Conservation (phyloP, 1,284 basidiomycete species). For the Trichosporon sp. region DNA sequence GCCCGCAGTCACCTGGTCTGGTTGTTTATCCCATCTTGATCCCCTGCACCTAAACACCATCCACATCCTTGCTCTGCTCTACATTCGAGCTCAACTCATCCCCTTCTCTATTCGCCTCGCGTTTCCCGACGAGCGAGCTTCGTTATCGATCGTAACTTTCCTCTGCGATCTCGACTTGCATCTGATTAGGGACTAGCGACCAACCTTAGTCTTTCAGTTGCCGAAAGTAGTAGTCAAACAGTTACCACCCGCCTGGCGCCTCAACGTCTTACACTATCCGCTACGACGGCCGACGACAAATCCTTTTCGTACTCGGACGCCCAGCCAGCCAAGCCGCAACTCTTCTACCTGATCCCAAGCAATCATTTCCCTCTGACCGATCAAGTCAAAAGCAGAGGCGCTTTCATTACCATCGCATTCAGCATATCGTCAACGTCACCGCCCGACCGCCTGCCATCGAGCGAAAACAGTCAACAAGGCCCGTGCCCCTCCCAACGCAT, state of each 20-base stretch:
- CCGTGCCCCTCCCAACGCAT: not conserved
- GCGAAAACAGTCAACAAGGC: not conserved
- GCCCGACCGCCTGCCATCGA: not conserved
- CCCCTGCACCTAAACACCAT: not conserved
- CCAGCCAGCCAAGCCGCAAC: not conserved
- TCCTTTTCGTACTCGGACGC: not conserved
- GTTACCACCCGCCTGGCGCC: not conserved
- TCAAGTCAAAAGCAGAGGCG: not conserved
- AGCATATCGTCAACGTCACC: not conserved
- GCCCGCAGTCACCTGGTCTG: not conserved
- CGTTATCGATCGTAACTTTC: not conserved
- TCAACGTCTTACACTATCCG: slow-evolving; percentile 7
- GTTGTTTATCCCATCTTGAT: not conserved
- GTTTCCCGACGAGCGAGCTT: not conserved
- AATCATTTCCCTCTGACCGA: not conserved
- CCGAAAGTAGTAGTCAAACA: slow-evolving; percentile 3
- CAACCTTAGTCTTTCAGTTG: not conserved
- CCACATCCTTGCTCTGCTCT: not conserved
- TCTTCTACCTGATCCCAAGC: not conserved
- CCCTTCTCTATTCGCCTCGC: not conserved
- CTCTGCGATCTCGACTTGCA: not conserved
- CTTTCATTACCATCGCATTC: not conserved
- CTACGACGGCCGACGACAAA: not conserved
- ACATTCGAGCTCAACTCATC: not conserved
- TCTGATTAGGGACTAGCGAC: slow-evolving; percentile 6